Evolutionary conservation across 2,329 filamentous ascomycete species (phyloP), one percentile per base, ranked within the genome.

Genomic region (Ascochyta clinopodiicola): DNA sequence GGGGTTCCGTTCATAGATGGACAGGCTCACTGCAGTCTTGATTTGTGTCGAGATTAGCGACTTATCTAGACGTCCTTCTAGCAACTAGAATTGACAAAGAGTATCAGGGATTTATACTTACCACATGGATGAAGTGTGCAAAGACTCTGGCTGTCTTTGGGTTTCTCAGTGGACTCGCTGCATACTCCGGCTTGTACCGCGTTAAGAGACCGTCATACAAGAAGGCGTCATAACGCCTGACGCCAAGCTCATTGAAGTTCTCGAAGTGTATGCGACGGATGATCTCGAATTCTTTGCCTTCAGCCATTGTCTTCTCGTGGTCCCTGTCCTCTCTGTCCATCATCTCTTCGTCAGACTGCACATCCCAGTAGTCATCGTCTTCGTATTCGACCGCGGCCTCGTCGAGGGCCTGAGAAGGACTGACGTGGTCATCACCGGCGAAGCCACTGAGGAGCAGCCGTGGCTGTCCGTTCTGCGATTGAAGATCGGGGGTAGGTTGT

Each of bases 111-210:
- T 12, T 22, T 37, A 4, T 29, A 64, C 66, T 59, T 60, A 68
- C 66, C 6, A 95, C 89, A 63, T 92, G 89, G 42, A 98, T 87
- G 73, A 97, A 98, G 75, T 98, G 92, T 73, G 89, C 89, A 73
- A 98, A 98, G 6, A 96, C 87, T 27, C 88, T 84, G 13, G 91
- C 88, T 10, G 91, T 94, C 60, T 89, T 88, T 2, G 86, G 84
- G 61, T 97, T 92, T 63, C 88, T 90, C 25, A 97, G 79, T 29
- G 95, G 93, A 35, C 78, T 82, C 9, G 80, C 80, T 45, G 76
- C 76, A 61, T 77, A 71, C 61, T 82, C 80, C 2, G 79, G 72
- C 32, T 72, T 73, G 57, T 82, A 82, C 4, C 71, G 66, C 25
- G 78, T 76, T 50, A 82, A 64, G 31, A 80, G 76, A 6, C 79